These are phyloP conservation scores for Colletotrichum cordylinicola DNA, from an alignment of 2,329 filamentous ascomycete species.

Conservation along the genomic window DNA sequence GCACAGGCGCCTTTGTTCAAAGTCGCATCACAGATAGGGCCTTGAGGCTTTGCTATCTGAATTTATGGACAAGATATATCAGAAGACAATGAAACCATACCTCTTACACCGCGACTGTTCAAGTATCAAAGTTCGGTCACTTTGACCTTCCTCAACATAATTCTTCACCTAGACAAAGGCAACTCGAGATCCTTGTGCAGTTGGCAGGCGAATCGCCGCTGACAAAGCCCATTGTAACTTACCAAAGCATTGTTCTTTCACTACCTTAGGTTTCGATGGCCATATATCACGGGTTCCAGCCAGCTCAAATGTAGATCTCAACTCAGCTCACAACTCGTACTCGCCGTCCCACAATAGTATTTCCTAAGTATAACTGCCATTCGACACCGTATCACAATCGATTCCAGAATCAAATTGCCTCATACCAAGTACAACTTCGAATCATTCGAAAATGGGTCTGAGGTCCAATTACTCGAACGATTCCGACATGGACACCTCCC, in stretches of 20 bases:
- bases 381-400: not conserved
- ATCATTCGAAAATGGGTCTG: fast-evolving
- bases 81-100: not conserved
- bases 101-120: not conserved
- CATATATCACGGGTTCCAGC: not conserved
- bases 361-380: not conserved
- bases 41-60: not conserved
- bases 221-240: not conserved
- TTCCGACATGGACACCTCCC: not conserved
- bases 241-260: not conserved
- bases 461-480: not conserved
- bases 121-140: not conserved
- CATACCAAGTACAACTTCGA: no score
- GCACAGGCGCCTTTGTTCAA: not conserved
- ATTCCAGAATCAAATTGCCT: not conserved
- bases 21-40: not conserved
- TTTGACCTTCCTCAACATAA: not conserved
- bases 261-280: not conserved
- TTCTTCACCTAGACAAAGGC: not conserved
- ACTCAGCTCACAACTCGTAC: not conserved
- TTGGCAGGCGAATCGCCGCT: not conserved
- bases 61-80: not conserved
- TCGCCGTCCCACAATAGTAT: not conserved
- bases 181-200: not conserved
- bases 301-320: not conserved